Base-by-base conservation (phyloP, 257 asterid species). In the Plantago ovata region DNA sequence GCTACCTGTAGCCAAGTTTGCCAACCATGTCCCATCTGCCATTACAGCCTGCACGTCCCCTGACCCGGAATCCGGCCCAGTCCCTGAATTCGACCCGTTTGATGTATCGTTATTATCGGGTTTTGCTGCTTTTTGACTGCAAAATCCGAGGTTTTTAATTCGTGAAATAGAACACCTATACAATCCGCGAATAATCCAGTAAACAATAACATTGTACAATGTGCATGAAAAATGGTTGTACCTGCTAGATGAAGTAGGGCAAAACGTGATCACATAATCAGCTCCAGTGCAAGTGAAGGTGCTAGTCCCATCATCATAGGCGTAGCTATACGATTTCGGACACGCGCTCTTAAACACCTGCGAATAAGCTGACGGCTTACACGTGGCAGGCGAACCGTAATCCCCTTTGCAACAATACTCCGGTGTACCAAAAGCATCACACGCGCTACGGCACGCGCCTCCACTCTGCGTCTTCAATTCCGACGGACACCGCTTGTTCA, bases 1-100 rank as follows among this genome's bases (percentile, higher is more conserved):
- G 18, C 65, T 75, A 18, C 89, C 95, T 0, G 83, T 79, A 1
- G 95, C 95, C 81, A 86, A 67, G 60, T 73, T 80, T 18, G 95
- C 95, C 60, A 83, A 43, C 95, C 93, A 83, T 9, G 94, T 74
- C 59, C 95, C 95, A 55, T 79, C 83, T 1, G 84, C 82, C 79
- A 83, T 41, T 48, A 81, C 71, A 0, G 84, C 71, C 64, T 72
- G 89, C 72, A 69, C 75, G 16, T 45, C 3, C 53, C 54, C 76
- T 13, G 79, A 50, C 21, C 76, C 84, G 6, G 82, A 60, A 13
- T 67, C 72, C 0, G 75, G 16, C 12, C 13, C 88, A 0, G 78
- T 15, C 0, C 72, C 78, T 0, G 80, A 10, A 38, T 39, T 65
- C 0, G 72, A n/a, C 1, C 63, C 79, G 5, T 43, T 71, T 36